These are phyloP conservation scores for Citrus maxima DNA, from an alignment of 345 rosid genomes.

Conservation along the genomic window DNA sequence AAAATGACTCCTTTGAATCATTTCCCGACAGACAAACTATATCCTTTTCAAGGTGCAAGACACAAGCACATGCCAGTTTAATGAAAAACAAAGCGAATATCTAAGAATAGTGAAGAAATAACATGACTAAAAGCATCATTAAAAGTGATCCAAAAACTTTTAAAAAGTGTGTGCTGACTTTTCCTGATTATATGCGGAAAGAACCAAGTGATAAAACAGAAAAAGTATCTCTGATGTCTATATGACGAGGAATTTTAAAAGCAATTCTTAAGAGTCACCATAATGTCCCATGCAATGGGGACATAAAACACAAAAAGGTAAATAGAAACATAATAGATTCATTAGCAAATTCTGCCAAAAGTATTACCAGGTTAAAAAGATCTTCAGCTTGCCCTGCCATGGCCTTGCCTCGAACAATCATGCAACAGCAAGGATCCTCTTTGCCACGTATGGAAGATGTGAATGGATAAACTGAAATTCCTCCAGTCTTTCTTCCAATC, in stretches of 20 bases:
- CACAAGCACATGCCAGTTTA: not conserved
- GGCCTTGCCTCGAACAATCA: conserved; percentile 92
- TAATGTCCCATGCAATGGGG: not conserved
- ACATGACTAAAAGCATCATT: not conserved
- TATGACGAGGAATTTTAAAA: not conserved
- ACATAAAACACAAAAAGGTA: not conserved
- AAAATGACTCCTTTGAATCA: not conserved
- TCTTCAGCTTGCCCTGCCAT: conserved; percentile 93
- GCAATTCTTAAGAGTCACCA: conserved; percentile 2
- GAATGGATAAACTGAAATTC: conserved; percentile 91
- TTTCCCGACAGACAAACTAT: not conserved
- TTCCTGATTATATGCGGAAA: not conserved
- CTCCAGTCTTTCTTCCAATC: conserved; percentile 98
- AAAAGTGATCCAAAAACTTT: not conserved
- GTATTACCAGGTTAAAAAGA: conserved; percentile 77
- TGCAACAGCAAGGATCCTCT: conserved; percentile 74
- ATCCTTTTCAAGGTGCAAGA: not conserved
- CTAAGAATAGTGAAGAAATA: not conserved
- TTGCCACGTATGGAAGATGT: conserved; percentile 79
- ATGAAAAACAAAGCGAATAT: not conserved
- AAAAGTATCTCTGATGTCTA: not conserved
- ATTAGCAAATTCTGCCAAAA: not conserved
- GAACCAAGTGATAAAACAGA: not conserved
- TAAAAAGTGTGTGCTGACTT: not conserved
- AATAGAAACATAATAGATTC: not conserved